These are phyloP conservation scores for Parasitella parasitica DNA, from an alignment of 371 early-diverging fungal genomes.

Conservation along the genomic window DNA sequence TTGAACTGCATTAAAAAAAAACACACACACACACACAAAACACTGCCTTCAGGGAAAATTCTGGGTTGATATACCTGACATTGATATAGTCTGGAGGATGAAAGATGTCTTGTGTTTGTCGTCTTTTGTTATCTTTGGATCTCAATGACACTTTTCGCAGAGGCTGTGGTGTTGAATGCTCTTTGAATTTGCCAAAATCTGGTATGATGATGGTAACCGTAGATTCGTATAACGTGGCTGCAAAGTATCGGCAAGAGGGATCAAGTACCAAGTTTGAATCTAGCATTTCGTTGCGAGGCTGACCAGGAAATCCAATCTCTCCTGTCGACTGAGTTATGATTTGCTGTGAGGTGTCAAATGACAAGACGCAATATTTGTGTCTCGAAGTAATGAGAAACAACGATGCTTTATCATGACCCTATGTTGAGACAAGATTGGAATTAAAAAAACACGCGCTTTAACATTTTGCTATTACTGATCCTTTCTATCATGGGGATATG, in stretches of 20 bases:
- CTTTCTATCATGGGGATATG: no score
- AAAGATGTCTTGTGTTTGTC: conserved; percentile 16
- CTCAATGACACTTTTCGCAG: conserved; percentile 13
- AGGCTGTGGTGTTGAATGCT: conserved; percentile 8
- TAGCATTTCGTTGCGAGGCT: conserved; percentile 36
- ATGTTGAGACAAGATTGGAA: background rate
- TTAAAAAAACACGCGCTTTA: conserved; percentile 8
- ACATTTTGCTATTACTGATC: conserved; percentile 24
- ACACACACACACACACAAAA: no score
- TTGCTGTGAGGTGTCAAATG: conserved; percentile 50
- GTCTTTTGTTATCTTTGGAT: conserved; percentile 20
- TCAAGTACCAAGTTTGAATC: conserved; percentile 54
- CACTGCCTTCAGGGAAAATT: background rate
- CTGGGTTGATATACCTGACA: conserved; percentile 33
- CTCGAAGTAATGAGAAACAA: conserved; percentile 62
- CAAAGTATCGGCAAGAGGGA: conserved; percentile 49
- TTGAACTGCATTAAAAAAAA: no score
- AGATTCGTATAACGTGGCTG: conserved; percentile 31
- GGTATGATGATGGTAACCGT: conserved; percentile 31
- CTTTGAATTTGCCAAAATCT: conserved; percentile 4
- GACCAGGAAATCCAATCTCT: conserved; percentile 57
- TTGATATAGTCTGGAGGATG: conserved; percentile 32
- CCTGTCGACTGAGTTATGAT: conserved; percentile 69
- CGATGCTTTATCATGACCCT: conserved; percentile 53
- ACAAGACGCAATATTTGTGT: conserved; percentile 60